Percentiles rank a stretch among this genome's conserved stretches.
phyloP scores from a whole-genome alignment of 2,329 filamentous ascomycete genomes.

The Macroventuria anomochaeta region DNA sequence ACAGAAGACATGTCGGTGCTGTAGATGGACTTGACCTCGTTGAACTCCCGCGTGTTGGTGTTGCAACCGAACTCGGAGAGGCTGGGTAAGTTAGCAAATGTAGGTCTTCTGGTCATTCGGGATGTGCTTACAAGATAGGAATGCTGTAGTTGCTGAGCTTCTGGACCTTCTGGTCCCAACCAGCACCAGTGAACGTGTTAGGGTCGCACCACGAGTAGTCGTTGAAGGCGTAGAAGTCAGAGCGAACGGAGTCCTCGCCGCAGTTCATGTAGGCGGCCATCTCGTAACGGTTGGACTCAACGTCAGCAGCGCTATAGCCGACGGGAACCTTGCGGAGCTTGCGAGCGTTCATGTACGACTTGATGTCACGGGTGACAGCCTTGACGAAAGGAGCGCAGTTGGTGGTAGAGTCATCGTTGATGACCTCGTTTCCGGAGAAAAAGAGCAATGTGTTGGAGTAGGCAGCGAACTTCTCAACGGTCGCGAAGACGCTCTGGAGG shows the following conservation, averaged over 20 bases:
- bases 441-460: constrained; percentile 88
- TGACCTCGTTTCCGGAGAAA: constrained; percentile 82
- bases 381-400: constrained; percentile 71
- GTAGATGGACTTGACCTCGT: constrained; percentile 82
- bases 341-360: constrained; percentile 78
- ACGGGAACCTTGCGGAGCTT: constrained; percentile 73
- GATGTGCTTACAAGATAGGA: constrained; percentile 70
- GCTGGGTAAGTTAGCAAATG: constrained; percentile 46
- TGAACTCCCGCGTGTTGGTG: constrained; percentile 80
- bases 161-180: constrained; percentile 88
- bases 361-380: constrained; percentile 79
- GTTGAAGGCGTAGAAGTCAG: constrained; percentile 89
- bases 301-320: constrained; percentile 85
- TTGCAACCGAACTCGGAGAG: constrained; percentile 94
- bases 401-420: constrained; percentile 69
- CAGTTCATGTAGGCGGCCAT: constrained; percentile 95
- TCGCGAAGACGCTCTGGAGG: constrained; percentile 85
- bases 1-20: constrained; percentile 80
- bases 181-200: constrained; percentile 71
- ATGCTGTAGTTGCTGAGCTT: constrained; percentile 86
- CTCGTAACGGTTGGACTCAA: constrained; percentile 82
- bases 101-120: neutral
- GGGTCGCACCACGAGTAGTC: constrained; percentile 87
- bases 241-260: constrained; percentile 79
- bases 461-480: constrained; percentile 80